phyloP scores from a whole-genome alignment of 768 basidiomycete genomes.

The Lactarius hengduanensis region DNA sequence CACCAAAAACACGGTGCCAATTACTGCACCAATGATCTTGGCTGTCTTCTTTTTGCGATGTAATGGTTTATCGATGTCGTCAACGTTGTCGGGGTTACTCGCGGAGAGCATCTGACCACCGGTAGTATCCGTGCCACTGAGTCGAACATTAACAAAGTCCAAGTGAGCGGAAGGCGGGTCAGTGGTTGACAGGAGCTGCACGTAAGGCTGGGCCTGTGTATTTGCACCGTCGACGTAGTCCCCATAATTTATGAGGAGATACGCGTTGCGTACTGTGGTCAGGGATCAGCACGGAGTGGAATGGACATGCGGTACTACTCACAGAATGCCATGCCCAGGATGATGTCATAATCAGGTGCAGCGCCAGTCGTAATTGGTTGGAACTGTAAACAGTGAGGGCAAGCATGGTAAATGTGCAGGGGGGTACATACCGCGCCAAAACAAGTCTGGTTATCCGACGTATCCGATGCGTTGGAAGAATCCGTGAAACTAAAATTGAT shows the following conservation, averaged over 20 bases:
- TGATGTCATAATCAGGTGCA: conserved; percentile 56
- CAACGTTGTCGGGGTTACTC: not conserved
- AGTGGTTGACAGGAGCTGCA: conserved; percentile 63
- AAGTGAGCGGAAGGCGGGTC: conserved; percentile 42
- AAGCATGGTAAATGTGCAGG: not conserved
- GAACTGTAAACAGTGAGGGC: conserved; percentile 45
- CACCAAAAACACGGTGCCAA: conserved; percentile 7
- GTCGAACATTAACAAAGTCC: conserved; percentile 38
- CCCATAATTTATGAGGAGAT: conserved; percentile 63
- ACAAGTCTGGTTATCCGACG: conserved; percentile 36
- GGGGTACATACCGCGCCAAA: conserved; percentile 44
- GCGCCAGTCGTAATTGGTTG: conserved; percentile 59
- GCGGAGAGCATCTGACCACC: not conserved
- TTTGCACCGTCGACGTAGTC: conserved; percentile 50
- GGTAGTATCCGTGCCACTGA: conserved; percentile 28
- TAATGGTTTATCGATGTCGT: not conserved
- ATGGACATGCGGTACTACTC: conserved; percentile 32
- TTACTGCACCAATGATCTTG: conserved; percentile 3
- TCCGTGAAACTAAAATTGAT: conserved; percentile 37
- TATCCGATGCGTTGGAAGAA: conserved; percentile 30
- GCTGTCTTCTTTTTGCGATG: not conserved
- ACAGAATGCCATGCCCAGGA: conserved; percentile 75
- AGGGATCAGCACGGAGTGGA: not conserved
- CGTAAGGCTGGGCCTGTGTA: conserved; percentile 47
- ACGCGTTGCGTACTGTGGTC: conserved; percentile 59